Evolutionary conservation across 2,329 filamentous ascomycete species (phyloP).

Genomic region (Drechslerella dactyloides): DNA sequence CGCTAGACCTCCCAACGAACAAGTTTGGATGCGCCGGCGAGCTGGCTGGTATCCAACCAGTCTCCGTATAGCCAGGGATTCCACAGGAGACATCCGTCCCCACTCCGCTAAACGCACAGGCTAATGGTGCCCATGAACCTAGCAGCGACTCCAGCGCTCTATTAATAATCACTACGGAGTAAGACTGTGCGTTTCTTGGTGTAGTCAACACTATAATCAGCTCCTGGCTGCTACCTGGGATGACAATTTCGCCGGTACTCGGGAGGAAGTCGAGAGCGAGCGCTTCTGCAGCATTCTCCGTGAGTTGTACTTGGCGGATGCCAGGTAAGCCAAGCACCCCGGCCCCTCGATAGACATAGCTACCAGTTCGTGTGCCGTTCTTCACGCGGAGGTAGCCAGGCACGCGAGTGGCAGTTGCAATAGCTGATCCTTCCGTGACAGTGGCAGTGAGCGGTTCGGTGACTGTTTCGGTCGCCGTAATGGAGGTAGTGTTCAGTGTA

Average conservation of each 20-base stretch:
- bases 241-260: too few species aligned
- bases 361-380: not conserved
- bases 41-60: not conserved
- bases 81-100: not conserved
- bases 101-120: not conserved
- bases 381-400: not conserved
- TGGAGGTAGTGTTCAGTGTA: not conserved
- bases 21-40: not conserved
- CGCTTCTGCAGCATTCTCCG: not conserved
- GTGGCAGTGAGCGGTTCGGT: not conserved
- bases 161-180: not conserved
- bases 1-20: too few species aligned
- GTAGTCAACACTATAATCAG: not conserved
- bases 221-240: too few species aligned
- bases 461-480: not conserved
- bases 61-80: not conserved
- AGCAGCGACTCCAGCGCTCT: not conserved
- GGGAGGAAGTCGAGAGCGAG: too few species aligned
- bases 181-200: not conserved
- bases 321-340: not conserved
- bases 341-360: not conserved
- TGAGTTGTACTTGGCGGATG: not conserved
- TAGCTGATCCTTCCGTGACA: not conserved
- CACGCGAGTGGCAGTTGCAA: not conserved
- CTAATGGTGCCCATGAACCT: not conserved